Conservation (phyloP, 2,329 filamentous ascomycete species). For the Ceratocystis albifundus region DNA sequence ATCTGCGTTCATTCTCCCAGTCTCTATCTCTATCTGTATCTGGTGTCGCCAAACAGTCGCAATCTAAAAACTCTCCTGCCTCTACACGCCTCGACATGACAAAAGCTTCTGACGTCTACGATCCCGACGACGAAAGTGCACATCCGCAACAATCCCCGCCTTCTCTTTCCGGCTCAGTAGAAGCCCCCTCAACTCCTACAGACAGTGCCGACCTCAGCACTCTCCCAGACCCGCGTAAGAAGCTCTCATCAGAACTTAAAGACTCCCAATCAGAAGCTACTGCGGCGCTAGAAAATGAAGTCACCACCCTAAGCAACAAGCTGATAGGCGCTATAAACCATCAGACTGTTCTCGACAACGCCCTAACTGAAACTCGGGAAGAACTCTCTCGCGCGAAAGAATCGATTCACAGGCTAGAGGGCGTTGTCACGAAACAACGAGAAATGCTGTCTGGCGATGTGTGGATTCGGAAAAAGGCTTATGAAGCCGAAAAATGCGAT, state of each 20-base stretch:
- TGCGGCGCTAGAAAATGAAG: slow-evolving; percentile 50
- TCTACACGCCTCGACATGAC: slow-evolving; percentile 15
- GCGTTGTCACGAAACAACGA: slow-evolving; percentile 52
- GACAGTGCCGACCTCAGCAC: slow-evolving; percentile 56
- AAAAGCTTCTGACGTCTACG: slow-evolving; percentile 21
- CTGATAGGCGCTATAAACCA: slow-evolving; percentile 96
- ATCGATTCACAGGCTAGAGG: slow-evolving; percentile 57
- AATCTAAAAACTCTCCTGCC: slow-evolving; percentile 10
- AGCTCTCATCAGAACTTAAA: slow-evolving; percentile 30
- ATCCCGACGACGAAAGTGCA: slow-evolving; percentile 21
- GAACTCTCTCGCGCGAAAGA: slow-evolving; percentile 66
- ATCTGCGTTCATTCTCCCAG: slow-evolving; percentile 21
- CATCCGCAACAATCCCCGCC: slow-evolving; percentile 14
- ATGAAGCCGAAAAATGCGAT: slow-evolving; percentile 59
- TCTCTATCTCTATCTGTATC: slow-evolving; percentile 16
- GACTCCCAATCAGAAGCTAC: background rate
- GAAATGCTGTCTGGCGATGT: slow-evolving; percentile 62
- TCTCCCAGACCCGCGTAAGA: slow-evolving; percentile 52
- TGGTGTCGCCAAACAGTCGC: background rate
- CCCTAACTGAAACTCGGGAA: slow-evolving; percentile 66
- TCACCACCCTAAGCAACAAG: slow-evolving; percentile 85
- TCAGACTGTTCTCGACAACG: slow-evolving; percentile 84
- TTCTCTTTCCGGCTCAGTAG: slow-evolving; percentile 12
- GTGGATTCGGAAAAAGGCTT: slow-evolving; percentile 60
- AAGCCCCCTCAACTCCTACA: slow-evolving; percentile 30